Conservation (phyloP, 1,284 basidiomycete genomes). For the Moesziomyces globuligerus region DNA sequence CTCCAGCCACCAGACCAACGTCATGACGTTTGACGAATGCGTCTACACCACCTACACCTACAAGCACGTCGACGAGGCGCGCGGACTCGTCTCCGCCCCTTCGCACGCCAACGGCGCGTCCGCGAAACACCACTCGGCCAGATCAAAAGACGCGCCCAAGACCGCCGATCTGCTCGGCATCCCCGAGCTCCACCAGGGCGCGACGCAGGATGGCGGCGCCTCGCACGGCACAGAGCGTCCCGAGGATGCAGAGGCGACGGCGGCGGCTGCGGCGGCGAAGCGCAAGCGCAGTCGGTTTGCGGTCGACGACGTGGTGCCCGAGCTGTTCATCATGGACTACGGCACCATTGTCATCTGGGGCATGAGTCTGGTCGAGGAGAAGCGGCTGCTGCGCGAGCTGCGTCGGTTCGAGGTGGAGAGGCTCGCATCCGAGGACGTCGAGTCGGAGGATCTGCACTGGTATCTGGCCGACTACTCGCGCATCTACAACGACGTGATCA, state of each 20-base stretch:
- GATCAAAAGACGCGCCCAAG: constrained; percentile 11
- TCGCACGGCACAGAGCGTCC: not conserved
- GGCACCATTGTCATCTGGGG: constrained; percentile 96
- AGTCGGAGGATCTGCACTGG: constrained; percentile 96
- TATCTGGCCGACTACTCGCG: constrained; percentile 91
- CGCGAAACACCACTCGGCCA: constrained; percentile 14
- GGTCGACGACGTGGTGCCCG: constrained; percentile 55
- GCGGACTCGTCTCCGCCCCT: constrained; percentile 29
- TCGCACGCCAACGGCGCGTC: constrained; percentile 8
- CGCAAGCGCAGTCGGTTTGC: constrained; percentile 45
- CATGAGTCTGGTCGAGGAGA: constrained; percentile 92
- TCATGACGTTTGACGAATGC: constrained; percentile 65
- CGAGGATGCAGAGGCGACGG: not conserved
- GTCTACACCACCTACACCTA: constrained; percentile 67
- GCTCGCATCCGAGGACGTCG: constrained; percentile 71
- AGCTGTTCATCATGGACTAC: constrained; percentile 85
- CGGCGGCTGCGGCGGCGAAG: constrained; percentile 7
- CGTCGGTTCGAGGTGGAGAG: constrained; percentile 92
- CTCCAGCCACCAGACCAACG: constrained; percentile 78
- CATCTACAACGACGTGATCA: constrained; percentile 98
- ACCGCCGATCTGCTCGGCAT: constrained; percentile 64
- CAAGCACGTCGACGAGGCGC: constrained; percentile 59
- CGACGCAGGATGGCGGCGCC: constrained; percentile 22
- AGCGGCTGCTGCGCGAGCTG: constrained; percentile 81
- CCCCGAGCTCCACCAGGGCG: constrained; percentile 49